Evolutionary conservation across 2,329 filamentous ascomycete species (phyloP).

Genomic region (Coniella lustricola): DNA sequence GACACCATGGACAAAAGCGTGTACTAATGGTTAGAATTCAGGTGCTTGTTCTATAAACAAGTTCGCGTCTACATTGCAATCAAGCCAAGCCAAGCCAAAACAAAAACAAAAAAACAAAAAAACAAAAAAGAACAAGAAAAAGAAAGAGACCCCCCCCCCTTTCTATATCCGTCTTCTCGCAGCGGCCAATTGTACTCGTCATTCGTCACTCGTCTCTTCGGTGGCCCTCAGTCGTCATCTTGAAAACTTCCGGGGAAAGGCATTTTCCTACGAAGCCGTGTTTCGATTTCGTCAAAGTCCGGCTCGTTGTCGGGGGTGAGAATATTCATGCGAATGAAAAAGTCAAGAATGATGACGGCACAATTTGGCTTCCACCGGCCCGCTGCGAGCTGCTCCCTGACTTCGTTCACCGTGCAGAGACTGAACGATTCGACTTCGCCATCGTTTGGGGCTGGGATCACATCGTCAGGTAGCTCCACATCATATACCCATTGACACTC

Average conservation of each 20-base stretch:
- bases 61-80: neutral
- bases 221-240: conserved; percentile 5
- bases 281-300: conserved; percentile 67
- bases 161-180: neutral
- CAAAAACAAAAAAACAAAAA: too few species aligned
- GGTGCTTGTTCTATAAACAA: neutral
- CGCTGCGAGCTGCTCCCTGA: conserved; percentile 59
- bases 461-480: conserved; percentile 62
- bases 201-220: neutral
- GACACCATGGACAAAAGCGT: neutral
- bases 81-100: neutral
- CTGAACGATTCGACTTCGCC: conserved; percentile 83
- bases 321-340: conserved; percentile 79
- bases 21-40: neutral
- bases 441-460: conserved; percentile 71
- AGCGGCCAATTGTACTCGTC: too few species aligned
- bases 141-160: too few species aligned
- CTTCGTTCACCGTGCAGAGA: conserved; percentile 69
- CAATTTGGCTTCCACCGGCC: conserved; percentile 93
- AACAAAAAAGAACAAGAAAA: too few species aligned
- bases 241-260: conserved; percentile 63
- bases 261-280: conserved; percentile 68
- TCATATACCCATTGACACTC: conserved; percentile 92
- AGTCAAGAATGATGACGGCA: conserved; percentile 75
- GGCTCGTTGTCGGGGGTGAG: conserved; percentile 72